These are phyloP conservation scores for Aspergillus fumigatus DNA, from an alignment of 2,329 filamentous ascomycete genomes.

Conservation along the genomic window DNA sequence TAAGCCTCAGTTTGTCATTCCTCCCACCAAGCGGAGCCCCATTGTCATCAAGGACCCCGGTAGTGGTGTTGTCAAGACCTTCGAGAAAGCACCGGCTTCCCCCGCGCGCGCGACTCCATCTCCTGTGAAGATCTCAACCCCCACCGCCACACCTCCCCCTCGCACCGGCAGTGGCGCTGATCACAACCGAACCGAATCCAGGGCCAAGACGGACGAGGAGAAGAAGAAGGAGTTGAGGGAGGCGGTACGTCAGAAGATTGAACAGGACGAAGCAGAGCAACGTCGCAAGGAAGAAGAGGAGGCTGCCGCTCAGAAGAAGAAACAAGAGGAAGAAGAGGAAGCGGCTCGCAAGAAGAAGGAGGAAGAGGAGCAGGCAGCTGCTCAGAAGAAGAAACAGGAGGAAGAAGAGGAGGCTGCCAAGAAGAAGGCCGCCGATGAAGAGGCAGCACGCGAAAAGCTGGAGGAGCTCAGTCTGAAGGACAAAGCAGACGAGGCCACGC, in stretches of 20 bases:
- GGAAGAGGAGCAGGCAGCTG: slow-evolving; percentile 18
- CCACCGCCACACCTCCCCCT: slow-evolving; percentile 75
- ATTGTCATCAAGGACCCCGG: slow-evolving; percentile 80
- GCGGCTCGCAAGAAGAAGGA: slow-evolving; percentile 26
- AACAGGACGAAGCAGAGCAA: slow-evolving; percentile 54
- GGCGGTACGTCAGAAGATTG: slow-evolving; percentile 47
- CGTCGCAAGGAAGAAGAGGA: slow-evolving; percentile 47
- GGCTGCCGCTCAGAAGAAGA: slow-evolving; percentile 31
- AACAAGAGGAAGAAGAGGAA: slow-evolving; percentile 24
- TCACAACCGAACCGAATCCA: slow-evolving; percentile 68
- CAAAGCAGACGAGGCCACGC: slow-evolving; percentile 45
- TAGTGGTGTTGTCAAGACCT: slow-evolving; percentile 70
- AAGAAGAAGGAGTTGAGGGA: slow-evolving; percentile 71
- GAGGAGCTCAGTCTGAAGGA: slow-evolving; percentile 22
- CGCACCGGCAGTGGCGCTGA: slow-evolving; percentile 64
- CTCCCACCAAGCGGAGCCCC: slow-evolving; percentile 63
- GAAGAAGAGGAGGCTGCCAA: slow-evolving; percentile 26
- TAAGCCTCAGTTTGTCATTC: slow-evolving; percentile 60
- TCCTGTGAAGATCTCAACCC: slow-evolving; percentile 59
- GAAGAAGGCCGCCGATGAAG: slow-evolving; percentile 24
- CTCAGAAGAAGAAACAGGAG: slow-evolving; percentile 17
- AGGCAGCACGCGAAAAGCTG: slow-evolving; percentile 18
- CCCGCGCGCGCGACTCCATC: slow-evolving; percentile 53
- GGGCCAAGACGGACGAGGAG: slow-evolving; percentile 71
- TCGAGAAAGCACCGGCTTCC: slow-evolving; percentile 63